Conservation (phyloP, 2,329 filamentous ascomycete species). For the Shiraia sp. region DNA sequence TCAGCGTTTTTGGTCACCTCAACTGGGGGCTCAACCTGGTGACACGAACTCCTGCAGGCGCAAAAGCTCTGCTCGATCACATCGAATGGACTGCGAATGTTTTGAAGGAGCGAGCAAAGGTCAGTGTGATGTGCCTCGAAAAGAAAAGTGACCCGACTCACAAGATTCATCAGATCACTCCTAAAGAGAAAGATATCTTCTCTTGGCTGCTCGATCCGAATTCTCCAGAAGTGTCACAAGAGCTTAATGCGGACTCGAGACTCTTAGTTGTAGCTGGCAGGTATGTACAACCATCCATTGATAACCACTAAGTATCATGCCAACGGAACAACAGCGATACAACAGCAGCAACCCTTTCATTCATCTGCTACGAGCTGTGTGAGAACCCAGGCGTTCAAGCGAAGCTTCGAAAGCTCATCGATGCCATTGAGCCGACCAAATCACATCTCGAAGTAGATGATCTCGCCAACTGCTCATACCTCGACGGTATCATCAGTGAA, state of each 20-base stretch:
- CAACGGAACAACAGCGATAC: constrained; percentile 25
- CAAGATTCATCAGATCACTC: constrained; percentile 18
- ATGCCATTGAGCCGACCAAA: constrained; percentile 18
- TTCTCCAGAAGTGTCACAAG: constrained; percentile 20
- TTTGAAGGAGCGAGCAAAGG: constrained; percentile 31
- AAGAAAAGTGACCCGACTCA: constrained; percentile 2
- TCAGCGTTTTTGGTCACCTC: constrained; percentile 26
- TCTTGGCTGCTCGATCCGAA: constrained; percentile 26
- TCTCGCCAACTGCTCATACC: constrained; percentile 26
- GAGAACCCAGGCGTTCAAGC: constrained; percentile 21
- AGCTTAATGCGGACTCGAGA: constrained; percentile 31
- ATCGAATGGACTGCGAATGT: constrained; percentile 29
- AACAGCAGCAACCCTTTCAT: constrained; percentile 32
- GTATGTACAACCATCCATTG: constrained; percentile 12
- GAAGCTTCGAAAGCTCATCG: constrained; percentile 26
- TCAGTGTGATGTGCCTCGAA: constrained; percentile 1
- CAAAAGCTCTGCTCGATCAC: constrained; percentile 26
- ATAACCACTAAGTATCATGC: neutral
- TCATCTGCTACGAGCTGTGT: constrained; percentile 37
- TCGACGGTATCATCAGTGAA: constrained; percentile 40
- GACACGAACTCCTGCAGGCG: constrained; percentile 18
- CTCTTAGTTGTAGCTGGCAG: constrained; percentile 38
- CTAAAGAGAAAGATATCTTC: constrained; percentile 35
- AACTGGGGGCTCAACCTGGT: constrained; percentile 25
- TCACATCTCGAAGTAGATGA: constrained; percentile 31